Percentiles rank a stretch among this genome's conserved stretches.
These are phyloP conservation scores for Pueraria montana DNA, from an alignment of 306 rosid genomes.

Conservation along the genomic window DNA sequence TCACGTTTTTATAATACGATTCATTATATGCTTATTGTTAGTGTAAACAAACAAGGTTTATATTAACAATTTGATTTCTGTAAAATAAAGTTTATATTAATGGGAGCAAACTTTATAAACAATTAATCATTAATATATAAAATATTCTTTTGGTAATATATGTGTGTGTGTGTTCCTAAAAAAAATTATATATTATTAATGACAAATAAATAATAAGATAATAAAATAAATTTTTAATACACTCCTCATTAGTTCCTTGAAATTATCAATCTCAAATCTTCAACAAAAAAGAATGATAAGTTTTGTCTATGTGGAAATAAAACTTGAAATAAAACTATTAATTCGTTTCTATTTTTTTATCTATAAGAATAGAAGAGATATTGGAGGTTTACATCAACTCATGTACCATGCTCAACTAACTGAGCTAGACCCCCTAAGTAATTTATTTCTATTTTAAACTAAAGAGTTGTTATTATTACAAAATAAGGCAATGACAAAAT, in stretches of 20 bases:
- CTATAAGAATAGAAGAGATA: too few relatives aligned
- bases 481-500: not conserved
- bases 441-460: not conserved
- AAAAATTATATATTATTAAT: not conserved
- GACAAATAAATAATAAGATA: too few relatives aligned
- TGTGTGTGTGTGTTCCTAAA: not conserved
- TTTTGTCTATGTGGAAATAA: not conserved
- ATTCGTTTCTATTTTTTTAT: too few relatives aligned
- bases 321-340: not conserved
- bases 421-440: too few relatives aligned
- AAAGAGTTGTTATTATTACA: not conserved
- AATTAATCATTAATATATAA: not conserved
- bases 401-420: too few relatives aligned
- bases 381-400: too few relatives aligned
- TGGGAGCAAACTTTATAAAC: not conserved
- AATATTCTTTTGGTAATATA: not conserved
- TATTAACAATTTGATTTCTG: not conserved
- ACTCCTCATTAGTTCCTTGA: not conserved
- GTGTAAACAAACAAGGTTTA: not conserved
- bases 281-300: not conserved
- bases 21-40: not conserved
- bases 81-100: not conserved
- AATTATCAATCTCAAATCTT: not conserved
- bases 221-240: too few relatives aligned
- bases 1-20: not conserved